phyloP scores from a whole-genome alignment of 768 basidiomycete species.

The Zangia roseola region DNA sequence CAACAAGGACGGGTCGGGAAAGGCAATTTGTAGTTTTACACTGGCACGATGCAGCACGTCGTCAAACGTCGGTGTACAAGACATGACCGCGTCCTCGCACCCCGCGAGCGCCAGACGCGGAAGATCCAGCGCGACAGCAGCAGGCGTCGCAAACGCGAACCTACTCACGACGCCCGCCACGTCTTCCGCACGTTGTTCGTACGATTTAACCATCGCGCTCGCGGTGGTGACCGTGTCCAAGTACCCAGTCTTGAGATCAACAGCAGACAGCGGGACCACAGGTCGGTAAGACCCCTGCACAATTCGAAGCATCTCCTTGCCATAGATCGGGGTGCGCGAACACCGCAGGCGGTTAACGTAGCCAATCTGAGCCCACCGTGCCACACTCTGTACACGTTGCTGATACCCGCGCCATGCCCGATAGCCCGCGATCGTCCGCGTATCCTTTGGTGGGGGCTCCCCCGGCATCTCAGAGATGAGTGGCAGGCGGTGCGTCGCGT shows the following conservation, averaged over 20 bases:
- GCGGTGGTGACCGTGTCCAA: constrained; percentile 43
- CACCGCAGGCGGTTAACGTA: constrained; percentile 79
- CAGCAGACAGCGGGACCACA: constrained; percentile 50
- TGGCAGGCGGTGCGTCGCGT: constrained; percentile 57
- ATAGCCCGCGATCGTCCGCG: constrained; percentile 74
- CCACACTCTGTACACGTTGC: constrained; percentile 48
- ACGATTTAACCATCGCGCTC: constrained; percentile 61
- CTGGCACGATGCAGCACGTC: constrained; percentile 63
- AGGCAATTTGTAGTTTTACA: constrained; percentile 89
- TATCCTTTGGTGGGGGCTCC: constrained; percentile 70
- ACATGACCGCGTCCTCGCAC: constrained; percentile 25
- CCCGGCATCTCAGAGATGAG: constrained; percentile 53
- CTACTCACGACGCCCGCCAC: constrained; percentile 54
- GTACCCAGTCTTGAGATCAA: constrained; percentile 39
- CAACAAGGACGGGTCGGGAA: constrained; percentile 84
- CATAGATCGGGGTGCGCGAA: constrained; percentile 41
- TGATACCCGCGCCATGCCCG: constrained; percentile 48
- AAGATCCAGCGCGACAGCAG: constrained; percentile 74
- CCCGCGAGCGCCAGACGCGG: constrained; percentile 60
- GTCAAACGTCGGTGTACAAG: constrained; percentile 55
- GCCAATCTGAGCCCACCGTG: constrained; percentile 67
- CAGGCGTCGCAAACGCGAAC: constrained; percentile 81
- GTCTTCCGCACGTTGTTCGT: constrained; percentile 53
- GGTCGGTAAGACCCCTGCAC: constrained; percentile 40
- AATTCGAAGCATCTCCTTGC: constrained; percentile 45